phyloP scores from a whole-genome alignment of 2,329 filamentous ascomycete genomes.

The Fusarium pseudocircinatum region DNA sequence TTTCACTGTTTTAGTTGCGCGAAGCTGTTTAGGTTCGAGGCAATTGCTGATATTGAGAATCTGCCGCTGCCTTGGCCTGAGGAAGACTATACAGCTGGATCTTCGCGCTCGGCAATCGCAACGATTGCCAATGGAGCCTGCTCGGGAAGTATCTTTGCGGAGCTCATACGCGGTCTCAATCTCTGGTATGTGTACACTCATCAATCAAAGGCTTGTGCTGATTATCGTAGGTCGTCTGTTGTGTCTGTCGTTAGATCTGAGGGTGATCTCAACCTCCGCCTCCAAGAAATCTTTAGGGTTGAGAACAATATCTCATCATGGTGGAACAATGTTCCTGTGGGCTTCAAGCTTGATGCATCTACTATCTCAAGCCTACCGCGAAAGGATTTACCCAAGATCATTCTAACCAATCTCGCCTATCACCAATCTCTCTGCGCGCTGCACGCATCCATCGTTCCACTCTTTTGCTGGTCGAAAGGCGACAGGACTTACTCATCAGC shows the following conservation, averaged over 20 bases:
- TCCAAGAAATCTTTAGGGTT: not conserved
- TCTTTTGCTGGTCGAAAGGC: not conserved
- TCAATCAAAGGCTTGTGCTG: not conserved
- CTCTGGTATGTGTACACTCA: not conserved
- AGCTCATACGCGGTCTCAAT: not conserved
- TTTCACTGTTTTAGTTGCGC: constrained; percentile 5
- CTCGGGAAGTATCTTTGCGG: not conserved
- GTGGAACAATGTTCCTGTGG: not conserved
- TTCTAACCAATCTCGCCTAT: not conserved
- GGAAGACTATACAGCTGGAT: accelerated
- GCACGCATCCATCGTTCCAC: not conserved
- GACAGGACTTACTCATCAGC: not conserved
- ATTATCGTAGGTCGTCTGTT: not conserved
- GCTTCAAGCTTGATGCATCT: not conserved
- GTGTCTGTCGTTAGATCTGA: not conserved
- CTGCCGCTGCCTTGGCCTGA: not conserved
- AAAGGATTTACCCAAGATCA: not conserved
- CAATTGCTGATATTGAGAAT: not conserved
- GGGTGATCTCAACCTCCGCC: accelerated
- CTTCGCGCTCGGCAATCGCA: accelerated
- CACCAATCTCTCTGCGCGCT: not conserved
- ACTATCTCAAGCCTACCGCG: accelerated
- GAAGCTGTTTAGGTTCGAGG: not conserved
- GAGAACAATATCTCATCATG: not conserved
- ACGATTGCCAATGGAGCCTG: not conserved